phyloP scores from a whole-genome alignment of 192 early-diverging fungal genomes.

The Backusella circina region DNA sequence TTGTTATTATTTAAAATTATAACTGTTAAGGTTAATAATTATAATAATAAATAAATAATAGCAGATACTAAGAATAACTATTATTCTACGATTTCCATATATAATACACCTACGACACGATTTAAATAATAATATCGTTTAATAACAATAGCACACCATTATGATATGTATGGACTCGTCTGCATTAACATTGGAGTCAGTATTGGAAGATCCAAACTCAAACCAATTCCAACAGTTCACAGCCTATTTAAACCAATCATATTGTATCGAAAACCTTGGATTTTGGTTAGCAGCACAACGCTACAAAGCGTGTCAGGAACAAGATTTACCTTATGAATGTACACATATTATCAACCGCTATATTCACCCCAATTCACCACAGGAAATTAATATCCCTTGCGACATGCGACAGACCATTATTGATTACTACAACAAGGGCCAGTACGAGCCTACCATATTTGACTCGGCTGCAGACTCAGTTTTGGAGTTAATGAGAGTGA shows the following conservation, averaged over 20 bases:
- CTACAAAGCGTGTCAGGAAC: conserved; percentile 17
- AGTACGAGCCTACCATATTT: conserved; percentile 21
- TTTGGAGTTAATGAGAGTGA: conserved; percentile 31
- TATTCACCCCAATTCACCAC: conserved; percentile 21
- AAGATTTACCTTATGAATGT: not conserved
- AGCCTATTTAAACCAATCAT: conserved; percentile 26
- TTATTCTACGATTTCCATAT: not conserved
- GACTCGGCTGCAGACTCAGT: conserved; percentile 13
- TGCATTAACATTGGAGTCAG: not conserved
- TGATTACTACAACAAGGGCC: conserved; percentile 1
- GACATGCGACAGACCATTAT: conserved; percentile 28
- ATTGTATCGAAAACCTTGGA: conserved; percentile 37
- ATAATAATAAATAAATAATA: not conserved
- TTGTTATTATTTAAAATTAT: not conserved
- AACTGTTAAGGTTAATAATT: not conserved
- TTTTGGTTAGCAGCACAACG: conserved; percentile 35
- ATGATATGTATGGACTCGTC: not conserved
- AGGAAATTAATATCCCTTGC: conserved; percentile 33
- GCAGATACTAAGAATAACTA: too few relatives aligned
- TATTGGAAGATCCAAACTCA: conserved; percentile 5
- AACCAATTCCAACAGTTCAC: conserved; percentile 12
- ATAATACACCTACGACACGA: not conserved
- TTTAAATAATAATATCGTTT: not conserved
- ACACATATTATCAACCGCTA: conserved; percentile 10
- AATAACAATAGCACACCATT: too few relatives aligned